Evolutionary conservation across 495 filamentous ascomycete genomes (phyloP).

Genomic region (Podospora appendiculata): DNA sequence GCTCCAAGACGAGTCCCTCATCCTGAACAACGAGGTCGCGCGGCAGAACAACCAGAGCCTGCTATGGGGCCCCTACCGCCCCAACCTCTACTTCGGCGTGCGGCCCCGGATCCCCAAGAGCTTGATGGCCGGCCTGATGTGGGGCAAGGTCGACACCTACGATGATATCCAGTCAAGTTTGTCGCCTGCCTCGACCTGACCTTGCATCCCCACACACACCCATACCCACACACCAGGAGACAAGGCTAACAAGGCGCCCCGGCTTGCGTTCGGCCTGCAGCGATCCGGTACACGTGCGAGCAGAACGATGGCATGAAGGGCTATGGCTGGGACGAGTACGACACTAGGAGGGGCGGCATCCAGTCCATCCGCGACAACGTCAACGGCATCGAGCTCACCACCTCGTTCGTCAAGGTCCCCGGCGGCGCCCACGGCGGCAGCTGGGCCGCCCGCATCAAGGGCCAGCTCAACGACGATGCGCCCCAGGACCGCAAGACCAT

Average conservation of each 20-base stretch:
- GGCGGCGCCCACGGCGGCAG: constrained; percentile 81
- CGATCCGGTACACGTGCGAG: constrained; percentile 89
- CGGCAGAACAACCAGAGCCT: constrained; percentile 72
- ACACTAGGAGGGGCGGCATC: constrained; percentile 74
- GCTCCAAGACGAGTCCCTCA: constrained; percentile 20
- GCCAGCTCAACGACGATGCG: constrained; percentile 63
- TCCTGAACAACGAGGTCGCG: constrained; percentile 44
- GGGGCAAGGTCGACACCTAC: constrained; percentile 82
- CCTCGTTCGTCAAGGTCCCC: constrained; percentile 87
- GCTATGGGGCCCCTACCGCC: constrained; percentile 93
- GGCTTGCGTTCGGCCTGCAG: constrained; percentile 33
- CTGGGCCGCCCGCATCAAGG: constrained; percentile 87
- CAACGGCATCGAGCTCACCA: constrained; percentile 83
- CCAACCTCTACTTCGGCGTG: constrained; percentile 93
- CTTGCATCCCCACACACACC: background rate
- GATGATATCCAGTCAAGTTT: constrained; percentile 68
- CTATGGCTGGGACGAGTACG: constrained; percentile 97
- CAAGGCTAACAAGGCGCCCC: background rate
- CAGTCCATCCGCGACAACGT: constrained; percentile 85
- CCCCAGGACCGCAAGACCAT: constrained; percentile 59
- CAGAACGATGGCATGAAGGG: constrained; percentile 91
- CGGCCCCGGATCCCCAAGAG: constrained; percentile 82
- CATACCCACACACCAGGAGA: background rate
- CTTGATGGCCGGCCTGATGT: constrained; percentile 77
- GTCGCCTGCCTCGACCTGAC: constrained; percentile 23